Conservation (phyloP, 164 flowering plant species). For the Euptelea pleiosperma region DNA sequence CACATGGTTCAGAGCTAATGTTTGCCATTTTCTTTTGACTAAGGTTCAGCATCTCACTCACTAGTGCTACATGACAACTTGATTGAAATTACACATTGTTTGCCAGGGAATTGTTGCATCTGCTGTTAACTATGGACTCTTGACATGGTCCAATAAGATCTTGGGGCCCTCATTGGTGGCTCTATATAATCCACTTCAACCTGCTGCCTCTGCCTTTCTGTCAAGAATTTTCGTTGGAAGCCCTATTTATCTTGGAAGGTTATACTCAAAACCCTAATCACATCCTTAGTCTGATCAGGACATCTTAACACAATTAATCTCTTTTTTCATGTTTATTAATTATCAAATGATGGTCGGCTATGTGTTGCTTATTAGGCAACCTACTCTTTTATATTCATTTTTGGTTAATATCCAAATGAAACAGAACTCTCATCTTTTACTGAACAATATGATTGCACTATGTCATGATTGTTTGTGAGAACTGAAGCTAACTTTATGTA, state of each 20-base stretch:
- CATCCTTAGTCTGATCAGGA: background rate
- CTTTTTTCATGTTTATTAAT: too few relatives aligned
- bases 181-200: slow-evolving; percentile 92
- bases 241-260: slow-evolving; percentile 95
- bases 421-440: background rate
- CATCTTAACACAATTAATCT: too few relatives aligned
- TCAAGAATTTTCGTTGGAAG: slow-evolving; percentile 92
- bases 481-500: slow-evolving; percentile 10
- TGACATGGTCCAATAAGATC: slow-evolving; percentile 93
- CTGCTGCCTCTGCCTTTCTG: slow-evolving; percentile 81
- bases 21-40: background rate
- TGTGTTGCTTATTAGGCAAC: too few relatives aligned
- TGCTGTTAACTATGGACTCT: slow-evolving; percentile 83
- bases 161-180: slow-evolving; percentile 92
- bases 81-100: slow-evolving; percentile 1
- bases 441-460: background rate
- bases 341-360: too few relatives aligned
- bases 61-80: background rate
- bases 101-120: slow-evolving; percentile 88
- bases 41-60: background rate
- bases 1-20: background rate
- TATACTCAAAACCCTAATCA: slow-evolving; percentile 11
- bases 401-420: background rate
- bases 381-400: background rate
- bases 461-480: too few relatives aligned